Conservation (phyloP, 768 basidiomycete species). For the Suillus clintonianus region DNA sequence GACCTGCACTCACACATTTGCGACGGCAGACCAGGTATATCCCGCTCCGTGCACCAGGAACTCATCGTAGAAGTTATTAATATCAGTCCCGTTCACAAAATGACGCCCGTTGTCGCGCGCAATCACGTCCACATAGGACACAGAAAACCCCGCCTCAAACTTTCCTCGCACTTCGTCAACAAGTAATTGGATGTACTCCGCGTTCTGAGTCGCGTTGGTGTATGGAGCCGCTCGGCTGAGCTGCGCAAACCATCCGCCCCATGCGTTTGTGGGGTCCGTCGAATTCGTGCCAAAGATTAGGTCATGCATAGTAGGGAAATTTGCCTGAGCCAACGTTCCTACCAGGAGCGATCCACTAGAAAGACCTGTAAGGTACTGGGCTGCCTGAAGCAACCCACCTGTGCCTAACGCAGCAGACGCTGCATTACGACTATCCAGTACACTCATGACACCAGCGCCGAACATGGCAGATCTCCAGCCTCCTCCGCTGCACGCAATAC, state of each 20-base stretch:
- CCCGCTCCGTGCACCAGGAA: slow-evolving; percentile 25
- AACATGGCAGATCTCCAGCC: slow-evolving; percentile 41
- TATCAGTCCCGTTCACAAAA: slow-evolving; percentile 24
- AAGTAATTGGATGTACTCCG: slow-evolving; percentile 15
- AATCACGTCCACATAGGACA: slow-evolving; percentile 13
- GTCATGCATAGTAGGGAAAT: slow-evolving; percentile 26
- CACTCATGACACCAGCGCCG: slow-evolving; percentile 34
- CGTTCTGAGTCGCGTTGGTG: slow-evolving; percentile 14
- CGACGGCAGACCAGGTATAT: slow-evolving; percentile 24
- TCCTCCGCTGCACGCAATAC: slow-evolving; percentile 42
- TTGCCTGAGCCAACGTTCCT: slow-evolving; percentile 29
- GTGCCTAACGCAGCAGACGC: slow-evolving; percentile 29
- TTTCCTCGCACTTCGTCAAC: slow-evolving; percentile 21
- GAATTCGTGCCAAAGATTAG: slow-evolving; percentile 19
- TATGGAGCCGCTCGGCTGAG: slow-evolving; percentile 11
- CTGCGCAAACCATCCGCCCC: slow-evolving; percentile 23
- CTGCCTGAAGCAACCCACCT: slow-evolving; percentile 38
- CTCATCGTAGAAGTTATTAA: slow-evolving; percentile 10
- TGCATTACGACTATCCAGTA: slow-evolving; percentile 33
- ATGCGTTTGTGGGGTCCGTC: slow-evolving; percentile 2
- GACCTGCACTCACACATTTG: slow-evolving; percentile 21
- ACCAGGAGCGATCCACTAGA: slow-evolving; percentile 24
- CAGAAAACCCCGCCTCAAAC: slow-evolving; percentile 8
- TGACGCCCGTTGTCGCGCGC: slow-evolving; percentile 7
- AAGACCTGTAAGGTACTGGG: slow-evolving; percentile 40